Evolutionary conservation across 352 stramenopile genomes (phyloP).

Genomic region (Paralagenidium karlingii): DNA sequence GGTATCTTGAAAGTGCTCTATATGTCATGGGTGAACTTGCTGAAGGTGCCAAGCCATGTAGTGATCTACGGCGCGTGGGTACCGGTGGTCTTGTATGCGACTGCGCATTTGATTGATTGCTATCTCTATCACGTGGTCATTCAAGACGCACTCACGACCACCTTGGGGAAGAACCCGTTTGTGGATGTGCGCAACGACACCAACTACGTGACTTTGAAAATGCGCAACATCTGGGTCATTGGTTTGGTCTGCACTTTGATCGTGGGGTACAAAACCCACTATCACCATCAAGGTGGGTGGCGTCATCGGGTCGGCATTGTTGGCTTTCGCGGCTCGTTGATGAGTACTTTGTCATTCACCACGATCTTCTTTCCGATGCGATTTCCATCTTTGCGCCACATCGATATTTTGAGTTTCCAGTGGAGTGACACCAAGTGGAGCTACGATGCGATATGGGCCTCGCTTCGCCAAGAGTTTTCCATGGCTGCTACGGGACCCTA

Average conservation of each 20-base stretch:
- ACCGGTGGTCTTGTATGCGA: constrained; percentile 11
- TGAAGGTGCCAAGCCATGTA: constrained; percentile 12
- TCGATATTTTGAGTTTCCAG: too few species aligned
- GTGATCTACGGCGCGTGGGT: constrained; percentile 15
- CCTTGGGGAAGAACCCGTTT: constrained; percentile 8
- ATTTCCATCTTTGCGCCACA: too few species aligned
- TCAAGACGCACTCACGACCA: constrained; percentile 5
- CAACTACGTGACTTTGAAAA: too few species aligned
- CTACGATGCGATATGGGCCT: too few species aligned
- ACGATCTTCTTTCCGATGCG: too few species aligned
- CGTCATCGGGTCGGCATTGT: not conserved
- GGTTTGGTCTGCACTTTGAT: too few species aligned
- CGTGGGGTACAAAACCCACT: too few species aligned
- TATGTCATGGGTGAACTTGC: constrained; percentile 2
- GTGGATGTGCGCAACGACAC: constrained; percentile 1
- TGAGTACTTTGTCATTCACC: constrained; percentile 3
- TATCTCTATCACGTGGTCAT: constrained; percentile 10
- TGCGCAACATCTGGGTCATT: constrained; percentile 14
- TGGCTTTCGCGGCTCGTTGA: constrained; percentile 2
- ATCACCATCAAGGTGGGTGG: too few species aligned
- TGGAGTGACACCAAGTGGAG: too few species aligned
- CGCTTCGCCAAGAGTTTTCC: too few species aligned
- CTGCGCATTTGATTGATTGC: constrained; percentile 15
- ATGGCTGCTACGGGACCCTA: too few species aligned
- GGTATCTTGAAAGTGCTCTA: not conserved